A percentile compares a stretch with the other conserved stretches of the same genome.
phyloP scores from a whole-genome alignment of 2,329 filamentous ascomycete species.

The Cladosporium sp. region DNA sequence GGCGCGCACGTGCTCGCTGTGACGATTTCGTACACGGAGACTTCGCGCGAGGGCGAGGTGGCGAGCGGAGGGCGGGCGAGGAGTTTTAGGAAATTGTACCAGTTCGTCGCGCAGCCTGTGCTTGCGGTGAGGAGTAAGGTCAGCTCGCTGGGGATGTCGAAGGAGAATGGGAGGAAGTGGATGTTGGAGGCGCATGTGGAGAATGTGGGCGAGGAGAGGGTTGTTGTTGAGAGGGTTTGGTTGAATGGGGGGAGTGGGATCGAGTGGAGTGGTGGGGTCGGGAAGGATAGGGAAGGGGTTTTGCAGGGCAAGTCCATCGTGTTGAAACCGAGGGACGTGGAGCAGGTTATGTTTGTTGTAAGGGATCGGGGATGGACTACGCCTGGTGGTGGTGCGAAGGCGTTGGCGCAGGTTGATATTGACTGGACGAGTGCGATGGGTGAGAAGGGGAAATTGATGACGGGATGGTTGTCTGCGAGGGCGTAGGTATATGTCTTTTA shows the following conservation, averaged over 20 bases:
- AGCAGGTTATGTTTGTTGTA: slow-evolving; percentile 65
- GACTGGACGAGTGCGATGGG: slow-evolving; percentile 91
- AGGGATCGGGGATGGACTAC: slow-evolving; percentile 51
- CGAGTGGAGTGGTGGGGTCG: slow-evolving; percentile 9
- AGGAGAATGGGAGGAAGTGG: slow-evolving; percentile 52
- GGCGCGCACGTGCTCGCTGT: slow-evolving; percentile 92
- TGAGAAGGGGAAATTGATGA: slow-evolving; percentile 82
- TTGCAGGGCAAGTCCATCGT: slow-evolving; percentile 40
- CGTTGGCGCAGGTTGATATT: slow-evolving; percentile 80
- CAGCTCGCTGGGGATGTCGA: slow-evolving; percentile 54
- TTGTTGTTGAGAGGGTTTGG: slow-evolving; percentile 68
- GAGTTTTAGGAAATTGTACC: slow-evolving; percentile 93
- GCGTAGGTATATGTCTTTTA: not conserved
- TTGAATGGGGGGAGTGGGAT: slow-evolving; percentile 36
- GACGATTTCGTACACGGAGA: slow-evolving; percentile 92
- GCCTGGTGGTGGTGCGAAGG: slow-evolving; percentile 40
- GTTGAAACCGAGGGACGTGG: slow-evolving; percentile 63
- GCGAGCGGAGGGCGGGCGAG: slow-evolving; percentile 66
- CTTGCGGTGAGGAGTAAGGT: slow-evolving; percentile 90
- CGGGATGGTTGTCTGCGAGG: slow-evolving; percentile 62
- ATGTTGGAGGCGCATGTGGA: slow-evolving; percentile 92
- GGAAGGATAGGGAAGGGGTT: not conserved
- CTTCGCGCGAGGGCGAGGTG: slow-evolving; percentile 46
- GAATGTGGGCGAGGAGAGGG: slow-evolving; percentile 82
- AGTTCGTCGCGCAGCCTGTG: slow-evolving; percentile 90